Conservation (phyloP, 2,329 filamentous ascomycete species). For the Ophiostoma perfectum region DNA sequence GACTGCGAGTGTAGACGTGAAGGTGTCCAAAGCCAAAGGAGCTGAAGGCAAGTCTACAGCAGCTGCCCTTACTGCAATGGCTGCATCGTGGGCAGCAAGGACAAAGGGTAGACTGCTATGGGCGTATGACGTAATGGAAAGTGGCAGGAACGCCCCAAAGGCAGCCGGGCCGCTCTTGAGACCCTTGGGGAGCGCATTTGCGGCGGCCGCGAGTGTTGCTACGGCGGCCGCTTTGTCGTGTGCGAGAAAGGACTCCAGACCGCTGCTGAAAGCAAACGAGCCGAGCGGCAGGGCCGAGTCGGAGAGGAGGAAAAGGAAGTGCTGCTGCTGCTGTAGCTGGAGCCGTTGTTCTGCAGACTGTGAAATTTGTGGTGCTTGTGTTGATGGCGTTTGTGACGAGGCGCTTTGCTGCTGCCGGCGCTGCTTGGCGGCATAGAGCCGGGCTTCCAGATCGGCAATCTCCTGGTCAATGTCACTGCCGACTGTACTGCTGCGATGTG, state of each 20-base stretch:
- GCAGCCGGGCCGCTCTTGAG: constrained; percentile 35
- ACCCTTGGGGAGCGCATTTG: constrained; percentile 15
- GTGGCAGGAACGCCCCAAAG: constrained; percentile 60
- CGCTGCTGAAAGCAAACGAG: constrained; percentile 81
- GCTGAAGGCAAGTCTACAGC: neutral
- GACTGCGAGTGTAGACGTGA: constrained; percentile 38
- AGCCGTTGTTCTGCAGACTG: neutral
- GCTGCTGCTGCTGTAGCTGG: constrained; percentile 36
- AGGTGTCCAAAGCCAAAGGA: neutral
- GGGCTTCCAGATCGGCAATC: constrained; percentile 51
- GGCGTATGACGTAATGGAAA: constrained; percentile 66
- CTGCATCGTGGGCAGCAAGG: constrained; percentile 55
- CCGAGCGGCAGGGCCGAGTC: constrained; percentile 78
- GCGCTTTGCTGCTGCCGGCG: constrained; percentile 30
- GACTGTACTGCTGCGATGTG: neutral
- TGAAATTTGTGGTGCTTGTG: neutral
- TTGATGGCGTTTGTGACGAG: neutral
- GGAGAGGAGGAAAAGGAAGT: constrained; percentile 70
- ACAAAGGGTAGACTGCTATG: constrained; percentile 70
- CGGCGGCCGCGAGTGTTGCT: neutral
- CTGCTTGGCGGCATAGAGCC: constrained; percentile 41
- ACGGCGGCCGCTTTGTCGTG: constrained; percentile 42
- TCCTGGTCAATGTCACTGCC: constrained; percentile 43
- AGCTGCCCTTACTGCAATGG: neutral
- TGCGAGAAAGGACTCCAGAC: constrained; percentile 74